These are phyloP conservation scores for Phialophora chinensis DNA, from an alignment of 2,329 filamentous ascomycete species.

Conservation along the genomic window DNA sequence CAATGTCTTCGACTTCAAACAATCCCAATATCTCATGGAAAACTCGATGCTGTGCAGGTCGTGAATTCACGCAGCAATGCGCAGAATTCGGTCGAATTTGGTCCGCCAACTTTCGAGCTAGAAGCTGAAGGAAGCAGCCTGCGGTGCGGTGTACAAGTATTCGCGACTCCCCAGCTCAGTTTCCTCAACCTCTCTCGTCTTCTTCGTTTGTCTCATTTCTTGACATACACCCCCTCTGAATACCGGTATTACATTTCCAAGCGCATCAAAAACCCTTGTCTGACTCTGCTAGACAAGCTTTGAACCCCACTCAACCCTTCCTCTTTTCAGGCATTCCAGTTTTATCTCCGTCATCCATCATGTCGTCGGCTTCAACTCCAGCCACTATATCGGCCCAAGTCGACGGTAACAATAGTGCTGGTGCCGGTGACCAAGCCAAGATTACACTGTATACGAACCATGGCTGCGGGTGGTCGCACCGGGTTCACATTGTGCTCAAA, in stretches of 20 bases:
- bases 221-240: not conserved
- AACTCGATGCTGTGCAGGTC: not conserved
- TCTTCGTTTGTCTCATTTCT: not conserved
- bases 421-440: conserved; percentile 45
- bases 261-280: not conserved
- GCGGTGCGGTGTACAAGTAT: conserved; percentile 14
- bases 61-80: not conserved
- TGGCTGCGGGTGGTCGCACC: conserved; percentile 74
- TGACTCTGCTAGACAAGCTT: not conserved
- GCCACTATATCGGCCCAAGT: not conserved
- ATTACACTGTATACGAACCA: conserved; percentile 75
- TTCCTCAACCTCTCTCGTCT: not conserved
- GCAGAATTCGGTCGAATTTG: conserved; percentile 21
- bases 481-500: conserved; percentile 72
- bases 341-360: not conserved
- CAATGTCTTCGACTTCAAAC: not conserved
- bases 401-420: not conserved
- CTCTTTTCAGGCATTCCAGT: not conserved
- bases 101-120: conserved; percentile 14
- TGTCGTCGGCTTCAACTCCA: conserved; percentile 1
- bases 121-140: not conserved
- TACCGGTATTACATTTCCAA: not conserved
- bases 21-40: not conserved
- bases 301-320: not conserved
- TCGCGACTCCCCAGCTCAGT: not conserved